Evolutionary conservation across 805 yeast genomes (phyloP).

Genomic region (Wickerhamomyces ciferrii): DNA sequence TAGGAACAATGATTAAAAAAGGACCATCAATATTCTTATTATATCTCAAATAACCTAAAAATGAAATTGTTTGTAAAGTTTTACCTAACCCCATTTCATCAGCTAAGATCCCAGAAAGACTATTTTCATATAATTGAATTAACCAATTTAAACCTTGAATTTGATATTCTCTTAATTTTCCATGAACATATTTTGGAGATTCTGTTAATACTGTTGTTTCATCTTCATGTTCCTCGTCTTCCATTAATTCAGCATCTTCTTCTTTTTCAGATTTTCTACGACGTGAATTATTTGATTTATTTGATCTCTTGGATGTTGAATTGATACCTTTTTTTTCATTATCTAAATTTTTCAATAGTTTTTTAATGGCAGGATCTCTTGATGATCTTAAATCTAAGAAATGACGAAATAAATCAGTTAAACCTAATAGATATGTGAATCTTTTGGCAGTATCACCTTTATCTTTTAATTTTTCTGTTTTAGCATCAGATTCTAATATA

Average conservation of each 20-base stretch:
- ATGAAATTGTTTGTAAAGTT: constrained; percentile 90
- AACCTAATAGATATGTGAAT: constrained; percentile 72
- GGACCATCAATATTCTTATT: constrained; percentile 82
- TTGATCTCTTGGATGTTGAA: constrained; percentile 26
- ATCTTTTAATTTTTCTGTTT: constrained; percentile 47
- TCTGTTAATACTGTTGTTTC: constrained; percentile 75
- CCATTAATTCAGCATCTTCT: constrained; percentile 88
- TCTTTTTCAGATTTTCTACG: constrained; percentile 90
- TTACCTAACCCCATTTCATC: constrained; percentile 99
- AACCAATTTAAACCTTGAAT: constrained; percentile 95
- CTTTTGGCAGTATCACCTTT: constrained; percentile 71
- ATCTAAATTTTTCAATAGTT: constrained; percentile 53
- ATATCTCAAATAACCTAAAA: constrained; percentile 82
- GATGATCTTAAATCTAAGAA: constrained; percentile 80
- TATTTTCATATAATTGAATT: constrained; percentile 80
- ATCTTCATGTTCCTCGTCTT: constrained; percentile 68
- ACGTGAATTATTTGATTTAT: constrained; percentile 30
- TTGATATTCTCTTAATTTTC: constrained; percentile 84
- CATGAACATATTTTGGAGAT: constrained; percentile 75
- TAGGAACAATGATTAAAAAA: constrained; percentile 86
- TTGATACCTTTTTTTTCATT: constrained; percentile 28
- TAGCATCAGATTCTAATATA: constrained; percentile 49
- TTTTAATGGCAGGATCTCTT: constrained; percentile 68
- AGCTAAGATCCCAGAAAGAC: constrained; percentile 88
- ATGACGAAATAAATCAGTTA: constrained; percentile 84